A percentile compares a stretch with the other conserved stretches of the same genome.
Evolutionary conservation across 2,329 filamentous ascomycete genomes (phyloP).

Genomic region (Rhynchosporium agropyri): DNA sequence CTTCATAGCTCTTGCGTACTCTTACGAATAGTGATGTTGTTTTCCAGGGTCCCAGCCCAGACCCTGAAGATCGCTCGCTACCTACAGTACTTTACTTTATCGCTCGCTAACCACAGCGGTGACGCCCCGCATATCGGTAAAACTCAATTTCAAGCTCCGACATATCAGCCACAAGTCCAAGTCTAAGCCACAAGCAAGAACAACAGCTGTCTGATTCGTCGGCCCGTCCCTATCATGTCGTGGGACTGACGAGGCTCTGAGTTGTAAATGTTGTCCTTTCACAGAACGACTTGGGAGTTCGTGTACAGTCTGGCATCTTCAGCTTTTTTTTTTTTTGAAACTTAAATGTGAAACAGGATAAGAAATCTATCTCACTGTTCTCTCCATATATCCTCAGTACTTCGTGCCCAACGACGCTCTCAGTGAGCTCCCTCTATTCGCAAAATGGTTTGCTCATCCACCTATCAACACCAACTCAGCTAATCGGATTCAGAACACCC

Average conservation of each 20-base stretch:
- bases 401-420: neutral
- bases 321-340: neutral
- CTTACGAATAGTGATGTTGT: neutral
- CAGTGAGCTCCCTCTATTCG: slow-evolving; percentile 5
- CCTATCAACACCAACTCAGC: slow-evolving; percentile 9
- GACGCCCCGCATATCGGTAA: neutral
- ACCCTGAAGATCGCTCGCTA: slow-evolving; percentile 12
- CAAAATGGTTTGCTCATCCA: slow-evolving; percentile 28
- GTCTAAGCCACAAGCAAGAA: neutral
- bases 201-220: slow-evolving; percentile 2
- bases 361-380: neutral
- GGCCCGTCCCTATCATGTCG: neutral
- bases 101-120: too few species aligned
- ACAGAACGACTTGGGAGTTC: neutral
- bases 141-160: slow-evolving; percentile 1
- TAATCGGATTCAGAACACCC: slow-evolving; percentile 63
- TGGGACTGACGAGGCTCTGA: slow-evolving; percentile 15
- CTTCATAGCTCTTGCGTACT: neutral
- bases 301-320: too few species aligned
- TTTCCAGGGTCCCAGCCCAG: slow-evolving; percentile 14
- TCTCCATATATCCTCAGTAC: neutral
- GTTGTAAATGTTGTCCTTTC: slow-evolving; percentile 16
- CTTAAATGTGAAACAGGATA: neutral
- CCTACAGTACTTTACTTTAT: too few species aligned
- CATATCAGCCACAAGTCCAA: neutral